Base-by-base conservation (phyloP, 2,329 filamentous ascomycete species). In the Colletotrichum coccodes region DNA sequence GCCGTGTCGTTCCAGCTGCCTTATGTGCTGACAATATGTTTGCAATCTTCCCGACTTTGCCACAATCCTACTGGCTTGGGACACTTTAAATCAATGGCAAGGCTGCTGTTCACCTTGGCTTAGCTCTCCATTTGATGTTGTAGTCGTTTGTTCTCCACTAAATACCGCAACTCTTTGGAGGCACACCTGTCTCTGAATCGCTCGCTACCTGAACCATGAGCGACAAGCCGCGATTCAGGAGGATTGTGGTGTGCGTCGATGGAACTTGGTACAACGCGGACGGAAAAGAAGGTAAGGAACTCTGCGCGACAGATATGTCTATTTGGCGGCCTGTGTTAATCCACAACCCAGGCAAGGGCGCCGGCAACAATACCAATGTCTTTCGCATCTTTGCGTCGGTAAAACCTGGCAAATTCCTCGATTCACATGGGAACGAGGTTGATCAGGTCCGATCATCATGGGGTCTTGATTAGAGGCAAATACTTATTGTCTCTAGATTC, bases 251-350 rank as follows among this genome's bases (percentile, higher is more conserved):
- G 8, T 71, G 65, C 11, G 69, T 65, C 3, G 65, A 71, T 26
- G 69, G 64, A 4, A 71, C 65, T 3, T 71, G 60, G 50, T 69
- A 64, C 32, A 62, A 65, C 7, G 56, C 58, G 18, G 69, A 71
- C 21, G 65, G 69, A 8, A 46, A 40, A 23, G 65, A 71, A 61
- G 69, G 64, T 64, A 23, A 60, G 60, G 2, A 5, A 1, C 7
- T 11, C 6, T 7, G 9, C 23, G 5, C 30, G 12, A n/a, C 12
- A 11, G 6, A 7, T 36, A 21, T 9, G 14, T 21, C 7, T 34
- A 8, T 18, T 4, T 16, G 2, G 6, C 11, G 4, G 11, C 4
- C 8, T 5, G n/a, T 52, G n/a, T 18, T 52, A 21, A 50, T n/a
- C 11, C 18, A 30, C 18, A 18, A 6, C 18, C 12, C 53, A 68